Evolutionary conservation across 805 yeast species (phyloP).

Genomic region (Myxozyma neglecta): DNA sequence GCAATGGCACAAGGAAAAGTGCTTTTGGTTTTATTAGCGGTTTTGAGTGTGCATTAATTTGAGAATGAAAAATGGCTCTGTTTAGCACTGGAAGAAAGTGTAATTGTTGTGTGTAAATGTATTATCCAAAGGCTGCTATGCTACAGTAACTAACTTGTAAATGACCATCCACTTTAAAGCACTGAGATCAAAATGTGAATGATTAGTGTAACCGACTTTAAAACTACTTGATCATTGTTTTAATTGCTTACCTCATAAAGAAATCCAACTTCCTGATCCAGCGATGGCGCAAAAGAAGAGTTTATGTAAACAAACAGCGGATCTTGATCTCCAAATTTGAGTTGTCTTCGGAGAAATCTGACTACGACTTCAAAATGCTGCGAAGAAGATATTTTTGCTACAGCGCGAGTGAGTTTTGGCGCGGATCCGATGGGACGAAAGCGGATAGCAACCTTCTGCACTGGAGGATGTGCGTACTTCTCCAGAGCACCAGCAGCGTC

Average conservation of each 20-base stretch:
- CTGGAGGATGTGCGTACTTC: conserved; percentile 33
- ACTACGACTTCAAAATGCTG: conserved; percentile 51
- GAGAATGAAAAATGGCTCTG: neutral
- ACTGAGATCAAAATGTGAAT: neutral
- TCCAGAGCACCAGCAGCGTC: conserved; percentile 38
- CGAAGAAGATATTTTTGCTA: conserved; percentile 47
- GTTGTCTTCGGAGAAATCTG: conserved; percentile 46
- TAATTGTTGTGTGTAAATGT: neutral
- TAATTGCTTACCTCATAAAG: conserved; percentile 33
- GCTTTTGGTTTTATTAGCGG: neutral
- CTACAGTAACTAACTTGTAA: conserved; percentile 40
- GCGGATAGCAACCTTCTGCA: conserved; percentile 45
- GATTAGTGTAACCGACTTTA: neutral
- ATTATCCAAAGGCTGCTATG: conserved; percentile 42
- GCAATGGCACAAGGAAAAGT: neutral
- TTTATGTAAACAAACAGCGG: conserved; percentile 45
- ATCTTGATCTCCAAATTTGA: conserved; percentile 35
- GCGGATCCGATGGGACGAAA: conserved; percentile 59
- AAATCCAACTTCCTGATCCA: conserved; percentile 42
- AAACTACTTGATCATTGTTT: neutral
- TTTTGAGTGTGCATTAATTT: neutral
- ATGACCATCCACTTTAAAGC: conserved; percentile 36
- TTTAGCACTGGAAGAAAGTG: neutral
- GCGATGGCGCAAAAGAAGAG: conserved; percentile 44
- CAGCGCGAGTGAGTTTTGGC: conserved; percentile 48